These are phyloP conservation scores for Hortaea werneckii DNA, from an alignment of 2,329 filamentous ascomycete genomes.

Conservation along the genomic window DNA sequence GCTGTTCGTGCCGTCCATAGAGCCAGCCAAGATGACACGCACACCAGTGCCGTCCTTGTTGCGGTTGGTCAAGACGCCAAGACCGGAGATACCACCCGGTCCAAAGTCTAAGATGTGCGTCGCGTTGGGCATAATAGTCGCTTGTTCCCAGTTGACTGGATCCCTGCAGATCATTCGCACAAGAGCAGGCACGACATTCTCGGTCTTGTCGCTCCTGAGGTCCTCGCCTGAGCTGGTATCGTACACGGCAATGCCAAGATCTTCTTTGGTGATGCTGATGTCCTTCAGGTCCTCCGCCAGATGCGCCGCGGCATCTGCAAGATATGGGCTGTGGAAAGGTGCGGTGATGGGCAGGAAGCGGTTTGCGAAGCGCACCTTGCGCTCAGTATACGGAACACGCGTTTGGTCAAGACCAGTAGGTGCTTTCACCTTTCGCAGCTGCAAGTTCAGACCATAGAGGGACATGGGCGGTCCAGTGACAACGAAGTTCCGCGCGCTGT, in stretches of 20 bases:
- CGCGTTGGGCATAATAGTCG: slow-evolving; percentile 79
- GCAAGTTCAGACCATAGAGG: slow-evolving; percentile 88
- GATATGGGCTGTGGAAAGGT: slow-evolving; percentile 95
- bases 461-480: slow-evolving; percentile 94
- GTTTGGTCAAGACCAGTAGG: slow-evolving; percentile 96
- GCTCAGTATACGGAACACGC: slow-evolving; percentile 84
- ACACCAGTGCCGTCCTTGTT: slow-evolving; percentile 99
- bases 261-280: slow-evolving; percentile 61
- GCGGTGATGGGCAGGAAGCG: slow-evolving; percentile 95
- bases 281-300: slow-evolving; percentile 83
- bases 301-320: slow-evolving; percentile 67
- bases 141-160: slow-evolving; percentile 90
- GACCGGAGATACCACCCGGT: slow-evolving; percentile 89
- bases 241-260: slow-evolving; percentile 75
- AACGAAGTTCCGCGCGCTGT: slow-evolving; percentile 94
- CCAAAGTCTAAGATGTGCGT: slow-evolving; percentile 96
- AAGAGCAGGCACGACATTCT: slow-evolving; percentile 75
- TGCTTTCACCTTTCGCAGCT: slow-evolving; percentile 92
- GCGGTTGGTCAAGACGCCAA: slow-evolving; percentile 90
- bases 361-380: slow-evolving; percentile 93
- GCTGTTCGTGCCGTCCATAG: slow-evolving; percentile 78
- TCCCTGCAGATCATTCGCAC: slow-evolving; percentile 91
- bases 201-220: slow-evolving; percentile 56
- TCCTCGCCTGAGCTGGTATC: slow-evolving; percentile 86
- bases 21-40: slow-evolving; percentile 85